Base-by-base conservation (phyloP, 2,329 filamentous ascomycete species). In the Colletotrichum sp. region DNA sequence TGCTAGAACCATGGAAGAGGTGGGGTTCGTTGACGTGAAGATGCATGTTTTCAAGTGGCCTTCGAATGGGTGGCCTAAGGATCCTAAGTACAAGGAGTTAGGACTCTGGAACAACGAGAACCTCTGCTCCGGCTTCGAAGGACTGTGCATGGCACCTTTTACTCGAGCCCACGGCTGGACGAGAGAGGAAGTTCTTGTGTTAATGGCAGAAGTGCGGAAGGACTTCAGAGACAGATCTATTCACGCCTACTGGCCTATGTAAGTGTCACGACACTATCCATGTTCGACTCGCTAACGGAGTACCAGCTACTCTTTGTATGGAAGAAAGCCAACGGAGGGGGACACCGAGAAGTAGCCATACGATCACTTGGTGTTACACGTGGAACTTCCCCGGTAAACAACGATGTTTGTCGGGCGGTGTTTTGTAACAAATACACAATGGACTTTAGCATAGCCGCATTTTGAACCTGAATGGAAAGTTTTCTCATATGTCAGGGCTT, bases 91-190 rank as follows among this genome's bases (percentile, higher is more conserved):
- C 24, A 83, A 83, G 48, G 78, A 81, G 58, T 75, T 83, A 16
- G 83, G 83, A 7, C 64, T 70, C 13, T 83, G 83, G 79, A 62
- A 48, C 4, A 61, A 52, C 2, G 52, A 67, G 1, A 72, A 72
- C 16, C 77, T 83, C 30, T 36, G 73, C 55, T 71, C 69, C 32
- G 84, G 83, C 8, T 79, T 82, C 26, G 82, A 85, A 78, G 80
- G 80, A 2, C 81, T 85, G 38, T 79, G 78, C 6, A 78, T 85
- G 71, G 84, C 83, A 4, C 76, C 84, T 6, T 80, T 83, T n/a
- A 83, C 80, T 12, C 80, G 81, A 61, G 79, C 75, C 24, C 75
- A 84, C n/a, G 80, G 79, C 30, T 82, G 82, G 82, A 76, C 79
- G 4, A 36, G 66, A 6, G 81, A 83, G 65, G 81, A 82, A 56